Conservation (phyloP, 2,329 filamentous ascomycete species). For the Trichoderma harzianum region DNA sequence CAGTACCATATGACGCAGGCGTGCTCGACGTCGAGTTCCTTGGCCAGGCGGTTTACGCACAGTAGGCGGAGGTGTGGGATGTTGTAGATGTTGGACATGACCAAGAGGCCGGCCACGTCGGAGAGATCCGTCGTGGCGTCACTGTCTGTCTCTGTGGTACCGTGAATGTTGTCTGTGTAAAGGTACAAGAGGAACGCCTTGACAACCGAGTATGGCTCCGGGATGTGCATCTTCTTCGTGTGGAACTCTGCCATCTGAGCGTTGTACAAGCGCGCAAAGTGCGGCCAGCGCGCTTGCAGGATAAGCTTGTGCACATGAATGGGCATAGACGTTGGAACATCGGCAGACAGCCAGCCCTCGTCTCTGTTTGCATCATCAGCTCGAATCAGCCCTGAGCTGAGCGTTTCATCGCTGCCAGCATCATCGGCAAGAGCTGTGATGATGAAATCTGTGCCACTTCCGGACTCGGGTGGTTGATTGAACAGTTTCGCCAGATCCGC, state of each 20-base stretch:
- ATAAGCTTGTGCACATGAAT: conserved; percentile 97
- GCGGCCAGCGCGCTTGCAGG: conserved; percentile 90
- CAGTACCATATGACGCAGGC: conserved; percentile 96
- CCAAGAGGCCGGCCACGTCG: conserved; percentile 88
- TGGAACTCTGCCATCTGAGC: conserved; percentile 98
- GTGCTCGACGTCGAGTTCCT: conserved; percentile 90
- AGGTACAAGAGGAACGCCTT: conserved; percentile 94
- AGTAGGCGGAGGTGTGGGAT: conserved; percentile 88
- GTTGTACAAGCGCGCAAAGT: conserved; percentile 87
- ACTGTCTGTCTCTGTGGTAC: conserved; percentile 49
- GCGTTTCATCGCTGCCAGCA: conserved; percentile 64
- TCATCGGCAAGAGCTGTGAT: conserved; percentile 85
- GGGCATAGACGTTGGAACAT: conserved; percentile 67
- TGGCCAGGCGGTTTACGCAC: conserved; percentile 84
- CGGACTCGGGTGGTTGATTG: conserved; percentile 77
- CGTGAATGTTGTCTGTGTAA: conserved; percentile 87
- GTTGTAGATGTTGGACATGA: conserved; percentile 98
- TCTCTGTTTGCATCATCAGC: conserved; percentile 41
- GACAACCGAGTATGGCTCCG: conserved; percentile 90
- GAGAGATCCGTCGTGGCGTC: conserved; percentile 73
- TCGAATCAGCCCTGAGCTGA: conserved; percentile 49
- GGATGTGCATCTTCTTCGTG: conserved; percentile 95
- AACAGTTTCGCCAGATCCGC: conserved; percentile 84
- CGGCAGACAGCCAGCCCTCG: conserved; percentile 57
- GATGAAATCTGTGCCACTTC: conserved; percentile 85